Conservation (phyloP, 495 filamentous ascomycete species). For the Pseudomonodictys pantanalensis region DNA sequence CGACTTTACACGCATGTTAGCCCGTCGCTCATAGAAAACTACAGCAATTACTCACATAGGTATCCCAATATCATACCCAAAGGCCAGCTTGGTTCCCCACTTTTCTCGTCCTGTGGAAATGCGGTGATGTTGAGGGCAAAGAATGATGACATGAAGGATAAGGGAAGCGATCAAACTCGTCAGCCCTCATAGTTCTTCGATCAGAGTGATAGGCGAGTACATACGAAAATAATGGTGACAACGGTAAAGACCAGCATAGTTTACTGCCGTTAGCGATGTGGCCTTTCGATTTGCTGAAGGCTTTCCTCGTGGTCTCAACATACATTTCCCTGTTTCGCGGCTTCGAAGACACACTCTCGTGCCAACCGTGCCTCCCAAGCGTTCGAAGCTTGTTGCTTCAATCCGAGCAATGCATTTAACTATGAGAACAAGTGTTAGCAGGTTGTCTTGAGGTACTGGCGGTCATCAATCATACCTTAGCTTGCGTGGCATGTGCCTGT, state of each 20-base stretch:
- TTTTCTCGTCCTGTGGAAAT: constrained; percentile 42
- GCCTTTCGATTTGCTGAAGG: constrained; percentile 58
- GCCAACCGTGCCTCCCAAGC: constrained; percentile 1
- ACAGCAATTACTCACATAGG: constrained; percentile 39
- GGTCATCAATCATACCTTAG: too few species aligned
- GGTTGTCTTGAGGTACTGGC: too few species aligned
- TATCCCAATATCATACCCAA: constrained; percentile 59
- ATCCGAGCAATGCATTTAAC: constrained; percentile 40
- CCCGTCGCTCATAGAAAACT: not conserved
- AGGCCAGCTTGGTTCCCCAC: constrained; percentile 39
- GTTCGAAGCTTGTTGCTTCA: constrained; percentile 5
- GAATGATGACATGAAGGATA: constrained; percentile 63
- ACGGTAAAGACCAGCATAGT: constrained; percentile 71
- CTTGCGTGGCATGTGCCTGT: too few species aligned
- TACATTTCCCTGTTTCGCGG: constrained; percentile 62
- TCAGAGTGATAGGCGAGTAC: not conserved
- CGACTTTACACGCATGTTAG: not conserved
- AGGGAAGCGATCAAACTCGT: constrained; percentile 42
- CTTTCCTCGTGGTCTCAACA: constrained; percentile 52
- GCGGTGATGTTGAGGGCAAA: constrained; percentile 61
- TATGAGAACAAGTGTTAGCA: too few species aligned
- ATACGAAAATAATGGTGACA: constrained; percentile 59
- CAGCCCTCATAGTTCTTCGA: not conserved
- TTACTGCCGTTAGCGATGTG: constrained; percentile 55
- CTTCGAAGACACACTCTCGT: not conserved